Base-by-base conservation (phyloP, 2,329 filamentous ascomycete genomes). In the Trichophyton schoenleinii region DNA sequence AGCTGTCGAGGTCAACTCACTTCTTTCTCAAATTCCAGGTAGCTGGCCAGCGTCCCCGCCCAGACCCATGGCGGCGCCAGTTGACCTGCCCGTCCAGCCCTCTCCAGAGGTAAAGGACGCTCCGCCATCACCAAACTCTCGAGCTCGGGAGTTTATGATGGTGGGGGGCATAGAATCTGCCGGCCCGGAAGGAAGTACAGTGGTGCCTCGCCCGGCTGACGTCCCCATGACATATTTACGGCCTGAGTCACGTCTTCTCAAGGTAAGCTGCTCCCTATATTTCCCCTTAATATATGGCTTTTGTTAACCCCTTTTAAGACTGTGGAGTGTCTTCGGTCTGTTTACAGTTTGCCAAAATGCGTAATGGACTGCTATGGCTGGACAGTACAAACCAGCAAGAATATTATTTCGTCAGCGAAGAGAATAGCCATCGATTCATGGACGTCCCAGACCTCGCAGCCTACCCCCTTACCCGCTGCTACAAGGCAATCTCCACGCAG, bases 21-120 rank as follows among this genome's bases (percentile, higher is more conserved):
- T 34, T 55, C 52, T 55, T 55, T 31, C 52, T 15, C 52, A 34
- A 36, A 34, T 55, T 4, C 52, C 52, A 55, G 52, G 52, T 6
- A 55, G 52, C 52, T 55, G 52, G 52, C 52, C 52, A 38, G 22
- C 6, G 52, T 55, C 52, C 52, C 52, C 52, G 31, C 52, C 52
- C 15, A n/a, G 52, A 9, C 11, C 52, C 6, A 1, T 31, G 15
- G 52, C 25, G 28, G 31, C 28, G 52, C 52, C 52, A 34, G 52
- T 31, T 34, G 28, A 36, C 28, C 31, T 38, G 52, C 6, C 52
- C 31, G 25, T 36, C 15, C 25, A 36, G 25, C 52, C 28, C 28
- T 31, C 46, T 11, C 52, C 8, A 7, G 31, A 55, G 13, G 13
- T 20, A 25, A 28, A 55, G 28, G 31, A 18, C 31, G 52, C 52